Evolutionary conservation across 139 green algal genomes (phyloP).

Genomic region (Coelastrella sp.): DNA sequence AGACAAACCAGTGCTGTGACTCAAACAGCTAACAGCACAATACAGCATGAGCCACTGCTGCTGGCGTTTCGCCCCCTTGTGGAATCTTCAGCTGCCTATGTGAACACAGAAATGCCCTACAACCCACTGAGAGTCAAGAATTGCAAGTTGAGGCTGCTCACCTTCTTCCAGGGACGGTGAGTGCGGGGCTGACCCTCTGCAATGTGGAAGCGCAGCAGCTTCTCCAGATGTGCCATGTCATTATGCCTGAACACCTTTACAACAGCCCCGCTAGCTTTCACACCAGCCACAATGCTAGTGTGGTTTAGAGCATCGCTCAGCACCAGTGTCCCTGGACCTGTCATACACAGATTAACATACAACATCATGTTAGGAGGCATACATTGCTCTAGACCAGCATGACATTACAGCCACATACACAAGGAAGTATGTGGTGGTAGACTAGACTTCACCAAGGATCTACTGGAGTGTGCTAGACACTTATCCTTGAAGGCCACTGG

Average conservation of each 20-base stretch:
- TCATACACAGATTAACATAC: neutral
- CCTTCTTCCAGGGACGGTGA: constrained; percentile 94
- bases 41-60: no score
- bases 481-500: neutral
- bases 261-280: constrained; percentile 36
- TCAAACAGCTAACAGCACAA: no score
- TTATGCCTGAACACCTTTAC: constrained; percentile 93
- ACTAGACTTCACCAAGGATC: no score
- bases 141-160: constrained; percentile 40
- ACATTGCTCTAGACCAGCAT: no score
- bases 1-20: no score
- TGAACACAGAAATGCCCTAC: no score
- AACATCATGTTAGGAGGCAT: no score
- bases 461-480: no score
- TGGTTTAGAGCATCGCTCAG: constrained; percentile 98
- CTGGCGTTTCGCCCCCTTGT: no score
- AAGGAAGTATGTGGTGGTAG: no score
- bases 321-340: constrained; percentile 86
- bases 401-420: neutral
- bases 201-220: constrained; percentile 85
- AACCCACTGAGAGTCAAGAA: no score
- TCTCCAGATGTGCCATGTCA: constrained; percentile 89
- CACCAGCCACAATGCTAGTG: constrained; percentile 91
- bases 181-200: constrained; percentile 94
- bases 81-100: no score